Evolutionary conservation across 495 filamentous ascomycete species (phyloP), one percentile per base, ranked within the genome.

Genomic region (Tuber calosporum): DNA sequence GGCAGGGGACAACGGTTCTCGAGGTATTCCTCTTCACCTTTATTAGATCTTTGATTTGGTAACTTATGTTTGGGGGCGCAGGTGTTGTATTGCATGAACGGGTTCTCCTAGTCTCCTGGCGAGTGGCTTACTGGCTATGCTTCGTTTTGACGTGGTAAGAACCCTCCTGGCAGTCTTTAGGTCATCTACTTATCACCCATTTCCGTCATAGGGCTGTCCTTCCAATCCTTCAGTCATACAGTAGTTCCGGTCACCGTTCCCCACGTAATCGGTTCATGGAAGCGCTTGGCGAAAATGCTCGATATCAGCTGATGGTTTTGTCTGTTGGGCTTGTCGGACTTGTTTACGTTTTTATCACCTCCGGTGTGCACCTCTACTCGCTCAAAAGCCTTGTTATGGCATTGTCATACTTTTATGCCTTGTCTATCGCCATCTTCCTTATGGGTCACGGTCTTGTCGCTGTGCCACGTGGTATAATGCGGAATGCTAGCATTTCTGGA

Each of bases 401-500:
- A 36, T 84, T 97, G 71, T 93, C 93, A 42, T 97, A 99, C 83
- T 90, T 92, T 76, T 98, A 93, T 91, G 93, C 93, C 75, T 85
- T 99, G 77, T 84, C 93, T 4, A 85, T 97, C 72, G 95, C 93
- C 22, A 97, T 98, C 72, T 97, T 94, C 80, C 86, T 99, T 34
- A 97, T 99, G 95, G 95, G 95, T 9, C 94, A 99, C 78, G 95
- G 95, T 15, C 85, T 98, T 48, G 95, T 99, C 62, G 90, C 95
- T 19, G 91, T 98, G 67, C 95, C 95, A 8, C 87, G 94, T 77
- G 87, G 87, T 26, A 83, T 99, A 1, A 90, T 93, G 80, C 88
- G 89, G 67, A 91, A 91, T 79, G 89, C 93, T 20, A 91, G 89
- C 77, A 86, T 91, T 69, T 90, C 89, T 79, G 87, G 87, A 67